Base-by-base conservation (phyloP, 148 eudicot genomes). In the Talinum fruticosum region DNA sequence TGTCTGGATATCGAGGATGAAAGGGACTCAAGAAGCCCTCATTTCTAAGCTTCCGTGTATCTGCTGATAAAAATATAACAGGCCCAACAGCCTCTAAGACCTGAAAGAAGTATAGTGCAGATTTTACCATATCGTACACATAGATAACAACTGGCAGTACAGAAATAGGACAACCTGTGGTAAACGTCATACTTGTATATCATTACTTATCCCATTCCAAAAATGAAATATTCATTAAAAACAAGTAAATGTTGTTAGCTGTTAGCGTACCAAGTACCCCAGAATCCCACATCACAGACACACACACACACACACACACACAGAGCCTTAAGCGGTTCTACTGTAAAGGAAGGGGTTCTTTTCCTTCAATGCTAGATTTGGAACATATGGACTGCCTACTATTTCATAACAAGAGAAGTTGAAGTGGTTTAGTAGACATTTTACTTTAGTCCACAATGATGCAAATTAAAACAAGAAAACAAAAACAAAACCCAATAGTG, bases 1-100 rank as follows among this genome's bases (percentile, higher is more conserved):
- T 96, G 82, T 96, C 99, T 33, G 99, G 99, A 85, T 93, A 96
- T 80, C 99, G 87, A 81, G 99, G 99, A 88, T 96, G 99, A 87
- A 91, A 96, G 41, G 99, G 99, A 82, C 99, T 96, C 79, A 96
- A 81, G 86, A 96, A 96, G 53, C 99, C 99, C 87, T 96, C 99
- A 83, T 96, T 96, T 86, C 99, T 87, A 65, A 96, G 93, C 90
- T 96, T 96, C 84, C 96, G 85, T 32, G 98, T 91, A 87, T 96
- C 99, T 73, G 99, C 88, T 59, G 98, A 96, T 49, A 96, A 82
- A 78, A 96, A 96, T 72, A 96, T 90, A 72, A 90, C 87, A 62
- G 99, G 99, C 38, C 99, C 98, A 78, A 96, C 97, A 75, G 99
- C 99, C 82, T 96, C 99, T 64, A 96, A 84, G 79, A 96, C 97